Evolutionary conservation across 768 basidiomycete species (phyloP).

Genomic region (Suillus paluster): DNA sequence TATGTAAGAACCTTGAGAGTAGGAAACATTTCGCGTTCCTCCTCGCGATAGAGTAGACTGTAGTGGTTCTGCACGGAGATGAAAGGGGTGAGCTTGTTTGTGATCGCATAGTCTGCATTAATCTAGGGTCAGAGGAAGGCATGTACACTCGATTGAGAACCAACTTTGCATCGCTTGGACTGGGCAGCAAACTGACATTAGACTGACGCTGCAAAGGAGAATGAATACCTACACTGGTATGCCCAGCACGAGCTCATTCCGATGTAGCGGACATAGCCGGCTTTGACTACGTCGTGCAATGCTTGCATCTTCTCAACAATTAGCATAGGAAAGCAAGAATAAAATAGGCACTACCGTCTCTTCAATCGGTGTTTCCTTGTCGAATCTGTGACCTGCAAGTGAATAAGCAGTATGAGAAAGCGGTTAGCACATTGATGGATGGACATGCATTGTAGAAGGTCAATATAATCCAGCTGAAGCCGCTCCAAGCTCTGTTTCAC

Average conservation of each 20-base stretch:
- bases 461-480: constrained; percentile 57
- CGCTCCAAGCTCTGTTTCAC: constrained; percentile 47
- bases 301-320: constrained; percentile 44
- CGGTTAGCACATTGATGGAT: neutral
- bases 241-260: constrained; percentile 48
- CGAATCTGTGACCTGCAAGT: constrained; percentile 49
- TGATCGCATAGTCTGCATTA: constrained; percentile 41
- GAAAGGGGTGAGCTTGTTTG: constrained; percentile 52
- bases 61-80: constrained; percentile 71
- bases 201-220: neutral
- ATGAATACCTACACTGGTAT: constrained; percentile 37
- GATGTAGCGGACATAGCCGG: constrained; percentile 51
- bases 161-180: constrained; percentile 46
- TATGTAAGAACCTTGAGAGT: constrained; percentile 35
- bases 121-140: neutral
- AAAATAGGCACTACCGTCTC: constrained; percentile 35
- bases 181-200: constrained; percentile 12
- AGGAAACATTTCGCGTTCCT: constrained; percentile 65
- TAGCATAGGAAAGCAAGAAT: neutral
- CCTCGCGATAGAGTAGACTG: constrained; percentile 60
- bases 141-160: constrained; percentile 7
- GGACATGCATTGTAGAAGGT: constrained; percentile 54
- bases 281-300: constrained; percentile 53
- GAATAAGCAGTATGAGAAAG: neutral
- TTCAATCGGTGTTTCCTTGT: constrained; percentile 51